Evolutionary conservation across 768 basidiomycete species (phyloP), one percentile per base, ranked within the genome.

Genomic region (Brasilioporus rufonigricans): DNA sequence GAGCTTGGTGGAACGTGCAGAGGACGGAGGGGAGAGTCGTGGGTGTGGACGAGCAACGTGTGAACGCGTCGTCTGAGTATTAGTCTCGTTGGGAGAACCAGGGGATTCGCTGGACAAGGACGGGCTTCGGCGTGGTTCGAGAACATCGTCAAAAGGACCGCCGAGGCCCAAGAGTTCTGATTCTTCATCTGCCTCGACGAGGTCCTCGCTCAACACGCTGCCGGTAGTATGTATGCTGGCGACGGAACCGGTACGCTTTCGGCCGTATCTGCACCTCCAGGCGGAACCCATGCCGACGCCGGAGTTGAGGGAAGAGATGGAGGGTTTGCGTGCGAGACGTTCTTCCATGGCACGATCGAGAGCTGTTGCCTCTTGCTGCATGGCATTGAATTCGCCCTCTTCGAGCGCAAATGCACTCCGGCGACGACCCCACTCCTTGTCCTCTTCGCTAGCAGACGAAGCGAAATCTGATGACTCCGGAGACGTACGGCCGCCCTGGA

Each of bases 291-390:
- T 84, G 38, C 85, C 84, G n/a, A 82, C 65, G 23, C 83, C 84
- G 5, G 82, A 87, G 11, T 75, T 75, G 29, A 85, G 60, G 41
- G 87, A 89, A 21, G 88, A 89, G 12, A 69, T 71, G 18, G 90
- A 90, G 0, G 81, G 76, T 64, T 85, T 89, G 64, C 90, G 86
- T 41, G 88, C 85, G 46, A 87, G 76, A 54, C 91, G 87, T 56
- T 89, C 83, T 64, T 92, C 89, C 91, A 93, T 93, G 38, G 89
- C 91, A 66, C 85, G 88, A 73, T 93, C 91, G 35, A 93, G 80
- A 16, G 84, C 87, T 46, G 76, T 81, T n/a, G 91, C 91, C 73
- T 93, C 91, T 52, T 82, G 85, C 76, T 86, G 81, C 46, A 89
- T 74, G 40, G 82, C 69, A 19, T 73, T 71, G 63, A 76, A 82